phyloP scores from a whole-genome alignment of 2,329 filamentous ascomycete genomes.

The Colletotrichum sp. region DNA sequence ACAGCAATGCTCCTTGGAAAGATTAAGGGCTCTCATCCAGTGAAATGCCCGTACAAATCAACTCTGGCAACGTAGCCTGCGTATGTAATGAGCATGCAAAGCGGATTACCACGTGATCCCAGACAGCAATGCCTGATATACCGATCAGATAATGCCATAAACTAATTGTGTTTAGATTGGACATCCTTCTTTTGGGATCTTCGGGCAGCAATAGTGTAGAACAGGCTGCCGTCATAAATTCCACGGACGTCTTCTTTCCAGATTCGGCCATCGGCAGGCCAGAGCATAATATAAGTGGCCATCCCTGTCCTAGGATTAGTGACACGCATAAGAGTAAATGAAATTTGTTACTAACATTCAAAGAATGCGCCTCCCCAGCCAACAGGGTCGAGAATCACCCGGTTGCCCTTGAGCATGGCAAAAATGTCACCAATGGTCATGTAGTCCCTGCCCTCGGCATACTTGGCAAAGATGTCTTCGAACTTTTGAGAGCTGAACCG shows the following conservation, averaged over 20 bases:
- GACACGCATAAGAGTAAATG: fast-evolving
- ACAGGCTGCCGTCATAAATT: conserved; percentile 26
- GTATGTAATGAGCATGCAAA: neutral
- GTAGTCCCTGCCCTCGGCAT: conserved; percentile 42
- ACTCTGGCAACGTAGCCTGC: neutral
- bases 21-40: neutral
- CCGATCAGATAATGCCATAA: neutral
- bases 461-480: conserved; percentile 56
- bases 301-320: conserved; percentile 21
- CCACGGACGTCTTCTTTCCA: conserved; percentile 56
- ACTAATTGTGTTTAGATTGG: neutral
- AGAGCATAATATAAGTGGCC: conserved; percentile 52
- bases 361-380: conserved; percentile 32
- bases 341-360: conserved; percentile 24
- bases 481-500: conserved; percentile 54
- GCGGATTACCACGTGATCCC: neutral
- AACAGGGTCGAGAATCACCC: conserved; percentile 46
- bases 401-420: conserved; percentile 42
- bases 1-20: neutral
- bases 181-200: neutral
- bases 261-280: conserved; percentile 59
- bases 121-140: neutral
- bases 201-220: conserved; percentile 5
- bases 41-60: neutral
- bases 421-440: conserved; percentile 41